Evolutionary conservation across 2,329 filamentous ascomycete species (phyloP).

Genomic region (Paradendryphiella salina): DNA sequence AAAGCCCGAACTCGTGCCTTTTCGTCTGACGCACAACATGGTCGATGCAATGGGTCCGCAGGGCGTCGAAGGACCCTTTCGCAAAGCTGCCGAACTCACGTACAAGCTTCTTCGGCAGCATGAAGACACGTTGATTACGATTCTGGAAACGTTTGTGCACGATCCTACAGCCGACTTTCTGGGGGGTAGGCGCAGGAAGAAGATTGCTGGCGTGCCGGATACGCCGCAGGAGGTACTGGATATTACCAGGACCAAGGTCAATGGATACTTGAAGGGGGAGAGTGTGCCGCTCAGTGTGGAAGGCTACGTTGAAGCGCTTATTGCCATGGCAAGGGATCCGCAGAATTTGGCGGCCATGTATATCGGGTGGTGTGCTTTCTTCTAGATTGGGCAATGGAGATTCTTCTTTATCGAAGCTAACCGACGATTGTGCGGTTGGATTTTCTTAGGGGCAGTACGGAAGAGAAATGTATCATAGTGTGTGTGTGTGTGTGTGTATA

Average conservation of each 20-base stretch:
- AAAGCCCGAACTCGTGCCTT: conserved; percentile 92
- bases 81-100: conserved; percentile 86
- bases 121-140: conserved; percentile 95
- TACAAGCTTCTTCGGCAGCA: conserved; percentile 82
- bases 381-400: conserved; percentile 47
- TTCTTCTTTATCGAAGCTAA: not conserved
- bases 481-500: not conserved
- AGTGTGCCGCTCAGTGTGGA: conserved; percentile 92
- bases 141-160: conserved; percentile 94
- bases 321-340: conserved; percentile 80
- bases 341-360: conserved; percentile 90
- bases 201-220: conserved; percentile 61
- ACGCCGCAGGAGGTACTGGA: conserved; percentile 82
- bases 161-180: conserved; percentile 95
- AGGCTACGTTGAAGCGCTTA: conserved; percentile 94
- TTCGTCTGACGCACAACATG: conserved; percentile 98
- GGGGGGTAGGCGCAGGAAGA: conserved; percentile 64
- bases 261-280: conserved; percentile 80
- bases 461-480: not conserved
- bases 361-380: conserved; percentile 85
- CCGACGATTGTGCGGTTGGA: not conserved
- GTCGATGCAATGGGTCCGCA: conserved; percentile 94
- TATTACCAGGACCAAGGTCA: conserved; percentile 83
- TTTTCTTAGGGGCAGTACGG: not conserved
- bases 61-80: conserved; percentile 88